Evolutionary conservation across 225 moss, liverwort and hornwort species (phyloP).

Genomic region (Bryoerythrophyllum caledonicum): DNA sequence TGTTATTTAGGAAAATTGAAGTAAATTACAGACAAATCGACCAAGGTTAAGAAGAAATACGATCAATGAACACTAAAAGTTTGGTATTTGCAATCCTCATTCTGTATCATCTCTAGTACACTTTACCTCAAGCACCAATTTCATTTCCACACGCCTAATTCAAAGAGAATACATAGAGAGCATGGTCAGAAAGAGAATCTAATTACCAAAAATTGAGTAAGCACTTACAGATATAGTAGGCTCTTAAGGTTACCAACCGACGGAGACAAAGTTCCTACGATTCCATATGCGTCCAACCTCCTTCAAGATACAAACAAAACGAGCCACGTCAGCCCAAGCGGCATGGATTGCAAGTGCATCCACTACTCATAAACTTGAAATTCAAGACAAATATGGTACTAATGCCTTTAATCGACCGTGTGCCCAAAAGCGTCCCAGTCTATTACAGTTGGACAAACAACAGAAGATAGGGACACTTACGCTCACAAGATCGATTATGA

Average conservation of each 20-base stretch:
- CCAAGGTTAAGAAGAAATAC: neutral
- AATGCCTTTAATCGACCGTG: too few relatives aligned
- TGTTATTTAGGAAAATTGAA: neutral
- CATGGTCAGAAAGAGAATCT: neutral
- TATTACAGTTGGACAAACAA: too few relatives aligned
- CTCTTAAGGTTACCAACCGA: constrained; percentile 30
- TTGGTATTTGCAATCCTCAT: neutral
- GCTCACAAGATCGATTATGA: too few relatives aligned
- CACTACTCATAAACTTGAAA: neutral
- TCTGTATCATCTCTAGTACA: neutral
- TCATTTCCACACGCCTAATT: neutral
- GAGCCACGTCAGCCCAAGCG: constrained; percentile 5
- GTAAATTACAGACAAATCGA: neutral
- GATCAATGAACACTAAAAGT: neutral
- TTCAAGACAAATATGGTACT: neutral
- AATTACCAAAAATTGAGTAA: constrained; percentile 7
- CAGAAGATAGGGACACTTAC: too few relatives aligned
- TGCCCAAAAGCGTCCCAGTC: too few relatives aligned
- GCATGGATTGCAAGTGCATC: neutral
- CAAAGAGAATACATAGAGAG: neutral
- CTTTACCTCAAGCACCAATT: neutral
- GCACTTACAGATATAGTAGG: constrained; percentile 25
- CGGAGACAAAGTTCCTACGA: constrained; percentile 23
- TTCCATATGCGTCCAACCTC: constrained; percentile 26
- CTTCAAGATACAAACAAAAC: constrained; percentile 12